Conservation (phyloP, 805 yeast species). For the Yarrowia hollandica region DNA sequence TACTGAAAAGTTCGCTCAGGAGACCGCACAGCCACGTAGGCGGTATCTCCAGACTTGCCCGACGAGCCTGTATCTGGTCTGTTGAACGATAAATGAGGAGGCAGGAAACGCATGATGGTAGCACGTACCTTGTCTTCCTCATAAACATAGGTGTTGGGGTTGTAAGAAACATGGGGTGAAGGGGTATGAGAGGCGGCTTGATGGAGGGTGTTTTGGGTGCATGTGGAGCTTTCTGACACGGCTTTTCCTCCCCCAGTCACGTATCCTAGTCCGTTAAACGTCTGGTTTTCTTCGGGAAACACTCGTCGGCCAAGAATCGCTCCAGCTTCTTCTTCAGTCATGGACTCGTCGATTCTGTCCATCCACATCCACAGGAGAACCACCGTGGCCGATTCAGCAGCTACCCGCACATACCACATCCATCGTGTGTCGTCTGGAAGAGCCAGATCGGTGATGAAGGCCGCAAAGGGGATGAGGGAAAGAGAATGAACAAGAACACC, state of each 20-base stretch:
- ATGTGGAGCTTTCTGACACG: neutral
- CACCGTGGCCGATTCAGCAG: constrained; percentile 15
- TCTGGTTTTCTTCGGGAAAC: constrained; percentile 15
- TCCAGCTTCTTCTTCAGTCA: constrained; percentile 3
- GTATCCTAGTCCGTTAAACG: neutral
- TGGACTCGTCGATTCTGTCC: constrained; percentile 10
- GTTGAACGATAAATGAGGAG: neutral
- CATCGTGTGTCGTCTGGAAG: constrained; percentile 11
- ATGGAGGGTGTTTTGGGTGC: neutral
- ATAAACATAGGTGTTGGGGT: neutral
- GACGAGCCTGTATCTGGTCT: neutral
- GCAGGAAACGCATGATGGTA: constrained; percentile 10
- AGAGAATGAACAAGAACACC: constrained; percentile 5
- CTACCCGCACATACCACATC: constrained; percentile 26
- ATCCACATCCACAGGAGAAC: constrained; percentile 16
- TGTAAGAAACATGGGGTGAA: neutral
- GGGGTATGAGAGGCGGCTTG: neutral
- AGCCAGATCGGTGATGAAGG: constrained; percentile 17
- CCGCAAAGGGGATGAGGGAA: constrained; percentile 16
- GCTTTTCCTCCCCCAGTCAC: constrained; percentile 4
- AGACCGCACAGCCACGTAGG: neutral
- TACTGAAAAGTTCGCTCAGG: constrained; percentile 7
- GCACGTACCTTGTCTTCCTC: constrained; percentile 17
- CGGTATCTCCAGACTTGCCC: constrained; percentile 3
- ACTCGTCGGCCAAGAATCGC: constrained; percentile 17